These are phyloP conservation scores for Pseudonitzschia pungens DNA, from an alignment of 108 stramenopile species.

Conservation along the genomic window DNA sequence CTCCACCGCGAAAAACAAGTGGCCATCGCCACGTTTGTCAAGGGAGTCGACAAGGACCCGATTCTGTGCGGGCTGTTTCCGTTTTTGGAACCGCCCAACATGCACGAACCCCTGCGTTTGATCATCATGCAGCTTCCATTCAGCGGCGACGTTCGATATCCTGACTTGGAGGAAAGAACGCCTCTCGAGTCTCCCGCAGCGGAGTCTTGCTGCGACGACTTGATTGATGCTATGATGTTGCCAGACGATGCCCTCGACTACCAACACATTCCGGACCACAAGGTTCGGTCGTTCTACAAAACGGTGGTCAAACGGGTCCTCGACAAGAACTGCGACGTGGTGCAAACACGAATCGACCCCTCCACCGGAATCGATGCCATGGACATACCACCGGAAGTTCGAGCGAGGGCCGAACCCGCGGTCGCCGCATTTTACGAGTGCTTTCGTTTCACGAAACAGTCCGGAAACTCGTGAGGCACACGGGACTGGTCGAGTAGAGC, in stretches of 20 bases:
- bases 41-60: conserved; percentile 65
- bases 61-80: conserved; percentile 73
- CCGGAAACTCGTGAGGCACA: not conserved
- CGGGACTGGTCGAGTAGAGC: too few species aligned
- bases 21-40: conserved; percentile 73
- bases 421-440: conserved; percentile 25
- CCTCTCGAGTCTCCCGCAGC: conserved; percentile 12
- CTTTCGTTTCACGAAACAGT: conserved; percentile 26
- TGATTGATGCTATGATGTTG: conserved; percentile 79
- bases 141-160: conserved; percentile 60
- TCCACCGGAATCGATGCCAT: conserved; percentile 26
- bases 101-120: conserved; percentile 31
- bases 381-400: conserved; percentile 25
- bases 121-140: conserved; percentile 78
- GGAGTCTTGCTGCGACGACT: conserved; percentile 53
- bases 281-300: conserved; percentile 43
- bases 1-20: conserved; percentile 53
- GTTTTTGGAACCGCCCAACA: conserved; percentile 19
- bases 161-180: conserved; percentile 1
- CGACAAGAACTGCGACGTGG: conserved; percentile 22
- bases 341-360: conserved; percentile 19
- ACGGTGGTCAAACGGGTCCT: conserved; percentile 46
- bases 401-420: conserved; percentile 22
- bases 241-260: conserved; percentile 52
- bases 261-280: conserved; percentile 52